Conservation (phyloP, 352 stramenopile genomes). For the Phytophthora hybrid region DNA sequence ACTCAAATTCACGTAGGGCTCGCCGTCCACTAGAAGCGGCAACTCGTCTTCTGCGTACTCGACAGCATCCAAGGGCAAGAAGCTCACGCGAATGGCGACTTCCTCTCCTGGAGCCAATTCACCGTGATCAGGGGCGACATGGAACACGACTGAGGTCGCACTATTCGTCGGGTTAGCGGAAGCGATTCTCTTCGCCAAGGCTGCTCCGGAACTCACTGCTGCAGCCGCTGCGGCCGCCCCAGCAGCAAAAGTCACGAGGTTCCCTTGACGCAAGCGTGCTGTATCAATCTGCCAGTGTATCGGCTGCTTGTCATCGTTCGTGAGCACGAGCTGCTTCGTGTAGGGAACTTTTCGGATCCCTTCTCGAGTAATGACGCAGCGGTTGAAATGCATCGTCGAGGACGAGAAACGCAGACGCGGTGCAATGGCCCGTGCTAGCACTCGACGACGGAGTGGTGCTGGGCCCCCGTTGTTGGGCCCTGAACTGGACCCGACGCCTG, state of each 20-base stretch:
- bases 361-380: conserved; percentile 88
- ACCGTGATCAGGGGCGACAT: conserved; percentile 79
- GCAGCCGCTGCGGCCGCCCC: conserved; percentile 21
- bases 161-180: conserved; percentile 39
- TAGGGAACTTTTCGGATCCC: conserved; percentile 89
- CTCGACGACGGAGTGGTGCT: conserved; percentile 45
- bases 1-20: conserved; percentile 86
- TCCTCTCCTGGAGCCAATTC: conserved; percentile 85
- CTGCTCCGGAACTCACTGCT: conserved; percentile 2
- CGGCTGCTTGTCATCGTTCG: conserved; percentile 66
- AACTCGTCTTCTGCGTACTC: conserved; percentile 85
- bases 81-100: conserved; percentile 85
- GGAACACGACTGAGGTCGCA: conserved; percentile 71
- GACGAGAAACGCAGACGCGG: conserved; percentile 79
- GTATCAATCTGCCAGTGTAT: conserved; percentile 89
- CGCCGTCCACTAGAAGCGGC: conserved; percentile 72
- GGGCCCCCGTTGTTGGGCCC: conserved; percentile 26
- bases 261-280: conserved; percentile 30
- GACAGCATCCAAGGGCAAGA: conserved; percentile 78
- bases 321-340: conserved; percentile 80
- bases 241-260: conserved; percentile 37
- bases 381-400: conserved; percentile 83
- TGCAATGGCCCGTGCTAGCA: conserved; percentile 62
- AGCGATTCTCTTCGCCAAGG: conserved; percentile 39
- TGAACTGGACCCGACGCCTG: conserved; percentile 42